Evolutionary conservation across 2,329 filamentous ascomycete species (phyloP).

Genomic region (Plenodomus biglobosus): DNA sequence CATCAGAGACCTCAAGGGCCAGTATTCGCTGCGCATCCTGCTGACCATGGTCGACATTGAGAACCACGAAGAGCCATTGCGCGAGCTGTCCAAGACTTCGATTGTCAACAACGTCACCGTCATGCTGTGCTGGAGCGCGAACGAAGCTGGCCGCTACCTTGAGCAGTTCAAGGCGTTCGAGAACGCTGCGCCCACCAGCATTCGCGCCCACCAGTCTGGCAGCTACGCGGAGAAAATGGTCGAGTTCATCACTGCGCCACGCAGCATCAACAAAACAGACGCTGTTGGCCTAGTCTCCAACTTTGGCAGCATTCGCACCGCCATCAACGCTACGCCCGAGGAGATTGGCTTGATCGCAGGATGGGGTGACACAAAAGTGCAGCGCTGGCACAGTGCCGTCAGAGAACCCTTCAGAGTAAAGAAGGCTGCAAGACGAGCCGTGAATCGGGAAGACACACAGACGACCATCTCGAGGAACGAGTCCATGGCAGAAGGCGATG

Average conservation of each 20-base stretch:
- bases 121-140: slow-evolving; percentile 90
- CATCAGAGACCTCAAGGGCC: slow-evolving; percentile 79
- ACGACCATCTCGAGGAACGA: slow-evolving; percentile 27
- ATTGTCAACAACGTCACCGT: slow-evolving; percentile 91
- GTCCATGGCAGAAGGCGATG: slow-evolving; percentile 30
- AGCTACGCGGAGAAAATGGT: slow-evolving; percentile 84
- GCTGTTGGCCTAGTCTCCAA: slow-evolving; percentile 86
- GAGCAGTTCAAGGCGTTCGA: slow-evolving; percentile 96
- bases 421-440: slow-evolving; percentile 63
- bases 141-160: slow-evolving; percentile 89
- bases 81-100: slow-evolving; percentile 89
- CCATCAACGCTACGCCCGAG: slow-evolving; percentile 84
- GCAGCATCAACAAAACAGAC: slow-evolving; percentile 92
- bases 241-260: slow-evolving; percentile 88
- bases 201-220: slow-evolving; percentile 80
- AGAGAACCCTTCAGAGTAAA: slow-evolving; percentile 81
- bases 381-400: slow-evolving; percentile 78
- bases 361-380: slow-evolving; percentile 95
- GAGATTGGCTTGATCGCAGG: slow-evolving; percentile 82
- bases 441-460: slow-evolving; percentile 39
- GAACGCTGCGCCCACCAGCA: slow-evolving; percentile 77
- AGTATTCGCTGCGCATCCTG: slow-evolving; percentile 83
- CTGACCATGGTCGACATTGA: slow-evolving; percentile 92
- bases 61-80: slow-evolving; percentile 87
- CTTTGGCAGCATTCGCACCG: slow-evolving; percentile 85